These are phyloP conservation scores for Lolium perenne DNA, from an alignment of 176 grass and related monocot genomes.

Conservation along the genomic window DNA sequence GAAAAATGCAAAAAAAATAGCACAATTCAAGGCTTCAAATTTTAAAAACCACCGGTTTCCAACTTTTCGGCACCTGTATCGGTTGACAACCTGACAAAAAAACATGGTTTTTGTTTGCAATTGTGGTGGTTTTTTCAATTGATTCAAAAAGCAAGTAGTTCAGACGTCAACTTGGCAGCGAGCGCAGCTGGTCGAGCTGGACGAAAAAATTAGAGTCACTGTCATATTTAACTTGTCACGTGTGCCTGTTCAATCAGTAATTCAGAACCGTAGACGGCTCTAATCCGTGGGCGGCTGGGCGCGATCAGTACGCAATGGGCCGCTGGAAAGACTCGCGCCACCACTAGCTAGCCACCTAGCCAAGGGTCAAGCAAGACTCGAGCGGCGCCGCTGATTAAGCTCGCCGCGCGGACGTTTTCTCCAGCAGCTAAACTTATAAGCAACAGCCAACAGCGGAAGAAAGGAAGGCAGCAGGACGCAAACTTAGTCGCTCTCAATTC, in stretches of 20 bases:
- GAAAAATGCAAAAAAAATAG: no score
- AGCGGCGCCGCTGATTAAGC: not conserved
- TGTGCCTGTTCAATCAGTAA: not conserved
- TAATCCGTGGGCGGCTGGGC: not conserved
- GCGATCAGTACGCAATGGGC: not conserved
- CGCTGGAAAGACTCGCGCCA: not conserved
- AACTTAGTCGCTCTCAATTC: not conserved
- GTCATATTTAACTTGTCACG: not conserved
- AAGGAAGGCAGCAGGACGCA: constrained; percentile 10
- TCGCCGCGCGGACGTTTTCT: not conserved
- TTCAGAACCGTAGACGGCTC: not conserved
- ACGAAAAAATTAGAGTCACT: not conserved
- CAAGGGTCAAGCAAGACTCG: constrained; percentile 9
- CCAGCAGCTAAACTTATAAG: not conserved
- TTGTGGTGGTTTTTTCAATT: no score
- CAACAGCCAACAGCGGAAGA: not conserved
- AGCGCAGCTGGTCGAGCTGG: not conserved
- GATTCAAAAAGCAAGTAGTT: no score
- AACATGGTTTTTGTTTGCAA: no score
- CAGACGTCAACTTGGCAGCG: no score
- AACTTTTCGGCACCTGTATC: no score
- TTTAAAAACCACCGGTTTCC: no score
- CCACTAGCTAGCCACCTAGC: not conserved
- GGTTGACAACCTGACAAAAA: no score
- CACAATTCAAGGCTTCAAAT: no score